phyloP scores from a whole-genome alignment of 2,329 filamentous ascomycete genomes.

The Colletotrichum tamarilloi region DNA sequence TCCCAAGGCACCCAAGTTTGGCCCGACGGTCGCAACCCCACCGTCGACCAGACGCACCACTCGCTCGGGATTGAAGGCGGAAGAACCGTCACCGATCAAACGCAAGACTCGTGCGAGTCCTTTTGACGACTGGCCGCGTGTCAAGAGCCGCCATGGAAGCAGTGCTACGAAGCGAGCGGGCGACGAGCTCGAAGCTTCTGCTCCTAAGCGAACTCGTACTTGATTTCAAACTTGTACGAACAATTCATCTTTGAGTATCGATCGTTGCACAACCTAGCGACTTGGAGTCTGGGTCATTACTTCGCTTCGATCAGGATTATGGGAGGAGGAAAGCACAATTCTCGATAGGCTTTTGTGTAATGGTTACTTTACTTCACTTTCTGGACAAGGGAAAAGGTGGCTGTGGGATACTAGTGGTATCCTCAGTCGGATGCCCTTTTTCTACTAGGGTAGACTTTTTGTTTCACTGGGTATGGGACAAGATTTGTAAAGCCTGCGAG shows the following conservation, averaged over 20 bases:
- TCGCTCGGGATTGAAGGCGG: conserved; percentile 62
- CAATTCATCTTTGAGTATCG: conserved; percentile 12
- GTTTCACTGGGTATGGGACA: background rate
- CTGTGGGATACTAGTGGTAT: background rate
- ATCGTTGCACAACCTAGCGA: conserved; percentile 10
- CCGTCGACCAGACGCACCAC: conserved; percentile 71
- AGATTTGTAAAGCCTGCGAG: background rate
- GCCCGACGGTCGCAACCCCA: conserved; percentile 65
- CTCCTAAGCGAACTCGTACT: conserved; percentile 50
- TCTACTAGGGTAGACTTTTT: conserved; percentile 15
- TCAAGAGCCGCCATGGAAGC: conserved; percentile 60
- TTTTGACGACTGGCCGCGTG: conserved; percentile 76
- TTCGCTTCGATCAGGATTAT: conserved; percentile 12
- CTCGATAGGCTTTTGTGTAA: conserved; percentile 35
- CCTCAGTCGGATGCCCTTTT: conserved; percentile 3
- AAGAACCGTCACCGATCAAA: conserved; percentile 55
- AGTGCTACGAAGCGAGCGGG: conserved; percentile 15
- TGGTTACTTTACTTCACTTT: conserved; percentile 31
- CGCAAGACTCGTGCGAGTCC: conserved; percentile 59
- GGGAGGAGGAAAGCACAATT: conserved; percentile 23
- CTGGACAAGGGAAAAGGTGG: conserved; percentile 12
- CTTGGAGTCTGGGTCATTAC: background rate
- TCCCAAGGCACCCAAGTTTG: conserved; percentile 66
- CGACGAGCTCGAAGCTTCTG: conserved; percentile 41
- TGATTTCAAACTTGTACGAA: conserved; percentile 39